Evolutionary conservation across 2,329 filamentous ascomycete species (phyloP), one percentile per base, ranked within the genome.

Genomic region (Cladosporium phlei): DNA sequence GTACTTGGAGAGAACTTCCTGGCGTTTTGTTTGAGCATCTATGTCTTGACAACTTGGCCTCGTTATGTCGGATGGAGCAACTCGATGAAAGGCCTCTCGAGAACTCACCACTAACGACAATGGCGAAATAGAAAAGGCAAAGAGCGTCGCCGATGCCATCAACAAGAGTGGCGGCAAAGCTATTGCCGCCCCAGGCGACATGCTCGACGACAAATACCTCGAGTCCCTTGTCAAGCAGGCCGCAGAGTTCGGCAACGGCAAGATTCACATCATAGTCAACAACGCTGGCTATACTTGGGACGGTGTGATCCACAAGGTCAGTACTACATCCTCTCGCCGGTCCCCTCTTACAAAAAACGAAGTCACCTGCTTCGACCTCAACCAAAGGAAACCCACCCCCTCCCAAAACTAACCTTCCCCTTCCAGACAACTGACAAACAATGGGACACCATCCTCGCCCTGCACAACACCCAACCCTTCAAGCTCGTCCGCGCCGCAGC

Each of bases 271-370:
- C 63, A 84, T 95, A 47, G 86, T 95, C 50, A 94, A 95, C 69
- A 95, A 95, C 65, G 89, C 88, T 1, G 88, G 88, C 32, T 94
- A 88, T 69, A 95, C 89, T 1, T 95, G 88, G 87, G 89, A 95
- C 66, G 89, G 85, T 5, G 88, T 94, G 29, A 88, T 94, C 55
- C 87, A 94, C 75, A 94, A 93, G 70, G 75, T 78, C 55, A 14
- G 38, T n/a, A n/a, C n/a, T n/a, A 16, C 5, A n/a, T n/a, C n/a
- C n/a, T n/a, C n/a, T n/a, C n/a, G n/a, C n/a, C n/a, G n/a, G 35
- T 35, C 11, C 19, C 14, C n/a, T 14, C 28, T 4, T 30, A 25
- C 11, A 11, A 25, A 25, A 25, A 5, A 25, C n/a, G 19, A 37
- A n/a, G n/a, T n/a, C n/a, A n/a, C n/a, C n/a, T n/a, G n/a, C n/a